These are phyloP conservation scores for Raffaelea ambrosiae DNA, from an alignment of 2,329 filamentous ascomycete genomes.

Conservation along the genomic window DNA sequence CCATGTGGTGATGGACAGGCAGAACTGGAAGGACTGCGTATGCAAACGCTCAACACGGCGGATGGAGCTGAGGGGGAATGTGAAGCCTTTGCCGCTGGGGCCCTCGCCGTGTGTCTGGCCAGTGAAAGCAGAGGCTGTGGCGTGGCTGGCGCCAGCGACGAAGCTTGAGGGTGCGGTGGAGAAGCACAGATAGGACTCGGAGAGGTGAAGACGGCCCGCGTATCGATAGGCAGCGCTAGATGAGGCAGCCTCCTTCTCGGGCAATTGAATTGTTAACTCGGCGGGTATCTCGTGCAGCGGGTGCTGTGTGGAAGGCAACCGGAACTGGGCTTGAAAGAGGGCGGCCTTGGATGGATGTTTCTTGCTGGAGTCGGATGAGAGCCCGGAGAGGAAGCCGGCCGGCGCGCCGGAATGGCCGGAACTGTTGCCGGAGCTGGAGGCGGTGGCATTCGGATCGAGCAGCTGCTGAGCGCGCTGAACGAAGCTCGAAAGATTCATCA, in stretches of 20 bases:
- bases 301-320: slow-evolving; percentile 83
- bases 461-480: slow-evolving; percentile 94
- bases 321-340: slow-evolving; percentile 93
- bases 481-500: slow-evolving; percentile 64
- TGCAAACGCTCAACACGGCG: slow-evolving; percentile 86
- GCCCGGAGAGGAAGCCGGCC: slow-evolving; percentile 19
- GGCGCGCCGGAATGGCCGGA: slow-evolving; percentile 8
- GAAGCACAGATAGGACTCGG: slow-evolving; percentile 93
- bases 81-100: slow-evolving; percentile 92
- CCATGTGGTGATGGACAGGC: slow-evolving; percentile 91
- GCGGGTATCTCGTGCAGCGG: slow-evolving; percentile 94
- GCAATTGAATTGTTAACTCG: slow-evolving; percentile 74
- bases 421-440: slow-evolving; percentile 1
- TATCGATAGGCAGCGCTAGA: slow-evolving; percentile 62
- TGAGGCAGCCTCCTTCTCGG: slow-evolving; percentile 20
- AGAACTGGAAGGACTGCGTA: slow-evolving; percentile 87
- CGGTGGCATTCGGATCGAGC: slow-evolving; percentile 74
- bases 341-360: slow-evolving; percentile 77
- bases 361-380: slow-evolving; percentile 52
- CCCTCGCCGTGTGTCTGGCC: slow-evolving; percentile 90
- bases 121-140: slow-evolving; percentile 75
- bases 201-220: slow-evolving; percentile 84
- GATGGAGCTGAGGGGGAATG: slow-evolving; percentile 84
- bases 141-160: slow-evolving; percentile 66
- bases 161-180: slow-evolving; percentile 90